Evolutionary conservation across 768 basidiomycete genomes (phyloP).

Genomic region (Pulveroboletus sp.): DNA sequence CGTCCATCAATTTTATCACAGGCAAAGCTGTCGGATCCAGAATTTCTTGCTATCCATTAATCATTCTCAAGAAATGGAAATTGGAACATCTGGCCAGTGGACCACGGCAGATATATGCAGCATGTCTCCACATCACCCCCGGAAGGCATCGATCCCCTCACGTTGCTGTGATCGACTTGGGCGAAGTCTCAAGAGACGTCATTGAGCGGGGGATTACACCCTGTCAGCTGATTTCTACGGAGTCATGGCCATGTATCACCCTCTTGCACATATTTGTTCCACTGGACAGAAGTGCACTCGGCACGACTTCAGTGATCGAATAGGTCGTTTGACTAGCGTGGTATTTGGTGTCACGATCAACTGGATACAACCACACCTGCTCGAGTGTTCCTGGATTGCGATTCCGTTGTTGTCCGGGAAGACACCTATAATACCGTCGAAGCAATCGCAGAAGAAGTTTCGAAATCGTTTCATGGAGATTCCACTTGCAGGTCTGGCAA

Average conservation of each 20-base stretch:
- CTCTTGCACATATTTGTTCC: not conserved
- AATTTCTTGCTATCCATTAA: no score
- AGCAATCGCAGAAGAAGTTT: not conserved
- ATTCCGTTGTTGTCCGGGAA: not conserved
- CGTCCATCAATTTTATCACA: no score
- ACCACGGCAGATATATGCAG: not conserved
- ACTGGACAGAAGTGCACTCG: not conserved
- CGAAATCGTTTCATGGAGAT: no score
- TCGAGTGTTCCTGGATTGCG: not conserved
- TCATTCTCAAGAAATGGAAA: no score
- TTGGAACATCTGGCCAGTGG: no score
- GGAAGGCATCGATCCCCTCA: not conserved
- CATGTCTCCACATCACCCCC: not conserved
- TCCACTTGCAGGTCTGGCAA: no score
- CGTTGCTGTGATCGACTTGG: no score
- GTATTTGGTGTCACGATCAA: not conserved
- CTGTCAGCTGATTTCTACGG: conserved; percentile 1
- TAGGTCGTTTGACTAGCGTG: not conserved
- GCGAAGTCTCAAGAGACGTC: not conserved
- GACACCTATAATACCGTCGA: conserved; percentile 3
- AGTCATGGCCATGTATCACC: not conserved
- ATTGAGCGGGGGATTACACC: not conserved
- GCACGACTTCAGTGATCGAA: not conserved
- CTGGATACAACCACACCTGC: not conserved
- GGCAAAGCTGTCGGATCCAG: no score